Base-by-base conservation (phyloP, 2,329 filamentous ascomycete species). In the Fusarium nodosum region DNA sequence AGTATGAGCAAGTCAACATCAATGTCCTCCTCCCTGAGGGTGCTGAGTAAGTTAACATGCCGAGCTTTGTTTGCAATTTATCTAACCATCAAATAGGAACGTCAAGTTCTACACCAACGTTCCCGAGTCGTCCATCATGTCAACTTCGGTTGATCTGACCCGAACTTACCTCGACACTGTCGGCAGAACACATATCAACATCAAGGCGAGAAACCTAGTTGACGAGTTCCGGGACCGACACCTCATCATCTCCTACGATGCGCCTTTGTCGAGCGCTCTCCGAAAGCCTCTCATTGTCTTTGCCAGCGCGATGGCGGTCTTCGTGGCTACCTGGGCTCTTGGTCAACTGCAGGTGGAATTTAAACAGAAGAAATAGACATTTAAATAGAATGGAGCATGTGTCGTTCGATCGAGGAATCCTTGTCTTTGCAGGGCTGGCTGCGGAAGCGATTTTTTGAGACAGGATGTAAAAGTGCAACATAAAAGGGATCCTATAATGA, bases 151-250 rank as follows among this genome's bases (percentile, higher is more conserved):
- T 20, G 87, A 86, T 68, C 81, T 91, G n/a, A 88, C 96, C 82
- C 91, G 90, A 80, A 97, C 94, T 0, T 99, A 94, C 81, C 91
- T 99, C 82, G 96, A 99, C 80, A 98, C 96, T 0, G 75, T 95
- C 33, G 96, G 96, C 65, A 92, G 96, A 68, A 97, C 95, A 1
- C 87, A 90, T 0, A 85, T 99, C 64, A 90, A 87, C 52, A 85
- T 99, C 75, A 92, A 91, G 66, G 93, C 93, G 10, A 86, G 90
- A 73, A 98, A 97, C 79, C 83, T 98, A 54, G 93, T 97, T 2
- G 96, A 99, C 74, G 96, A 98, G 72, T 88, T 94, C 76, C 88
- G 94, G 56, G 93, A 94, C 75, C 90, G 92, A 33, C 90, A 96
- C 69, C 80, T 98, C 24, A 84, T 97, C 73, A 91, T 98, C 55